Conservation (phyloP, 1,139 yeast genomes). For the Groenewaldozyma sp. region DNA sequence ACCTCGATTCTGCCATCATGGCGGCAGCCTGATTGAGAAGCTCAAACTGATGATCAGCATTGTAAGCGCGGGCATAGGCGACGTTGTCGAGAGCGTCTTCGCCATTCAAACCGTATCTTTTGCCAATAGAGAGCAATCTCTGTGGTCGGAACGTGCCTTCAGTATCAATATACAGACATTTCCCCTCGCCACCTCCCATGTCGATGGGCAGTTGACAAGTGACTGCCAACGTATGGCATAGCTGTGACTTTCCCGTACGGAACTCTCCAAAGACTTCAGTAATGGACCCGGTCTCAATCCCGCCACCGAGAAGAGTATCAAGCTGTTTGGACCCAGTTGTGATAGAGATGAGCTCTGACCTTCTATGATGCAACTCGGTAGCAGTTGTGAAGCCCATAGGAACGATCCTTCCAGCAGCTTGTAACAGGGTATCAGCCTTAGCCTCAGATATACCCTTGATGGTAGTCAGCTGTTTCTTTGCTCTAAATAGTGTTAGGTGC, state of each 20-base stretch:
- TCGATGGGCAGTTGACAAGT: constrained; percentile 95
- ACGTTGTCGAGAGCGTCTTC: constrained; percentile 92
- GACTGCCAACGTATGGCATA: constrained; percentile 94
- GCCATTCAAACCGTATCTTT: constrained; percentile 87
- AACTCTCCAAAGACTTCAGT: constrained; percentile 97
- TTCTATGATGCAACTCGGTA: constrained; percentile 81
- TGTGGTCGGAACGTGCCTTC: constrained; percentile 96
- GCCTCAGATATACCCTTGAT: constrained; percentile 94
- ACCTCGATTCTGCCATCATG: constrained; percentile 91
- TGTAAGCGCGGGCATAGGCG: constrained; percentile 94
- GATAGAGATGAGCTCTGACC: constrained; percentile 83
- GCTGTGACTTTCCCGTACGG: constrained; percentile 94
- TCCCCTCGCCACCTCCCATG: constrained; percentile 99
- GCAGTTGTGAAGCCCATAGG: constrained; percentile 99
- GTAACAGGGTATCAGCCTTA: constrained; percentile 77
- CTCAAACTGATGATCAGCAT: constrained; percentile 91
- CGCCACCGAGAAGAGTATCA: constrained; percentile 92
- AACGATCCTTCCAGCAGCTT: constrained; percentile 78
- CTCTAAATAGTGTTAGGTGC: no score
- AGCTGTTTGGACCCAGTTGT: constrained; percentile 94
- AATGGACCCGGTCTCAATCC: constrained; percentile 93
- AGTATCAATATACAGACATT: constrained; percentile 91
- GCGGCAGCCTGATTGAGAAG: constrained; percentile 83
- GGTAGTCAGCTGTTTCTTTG: constrained; percentile 63
- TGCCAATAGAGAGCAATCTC: constrained; percentile 81